Percentiles rank a stretch among this genome's conserved stretches.
Evolutionary conservation across 176 grass and related monocot genomes (phyloP).

Genomic region (Bolboschoenus planiculmis): DNA sequence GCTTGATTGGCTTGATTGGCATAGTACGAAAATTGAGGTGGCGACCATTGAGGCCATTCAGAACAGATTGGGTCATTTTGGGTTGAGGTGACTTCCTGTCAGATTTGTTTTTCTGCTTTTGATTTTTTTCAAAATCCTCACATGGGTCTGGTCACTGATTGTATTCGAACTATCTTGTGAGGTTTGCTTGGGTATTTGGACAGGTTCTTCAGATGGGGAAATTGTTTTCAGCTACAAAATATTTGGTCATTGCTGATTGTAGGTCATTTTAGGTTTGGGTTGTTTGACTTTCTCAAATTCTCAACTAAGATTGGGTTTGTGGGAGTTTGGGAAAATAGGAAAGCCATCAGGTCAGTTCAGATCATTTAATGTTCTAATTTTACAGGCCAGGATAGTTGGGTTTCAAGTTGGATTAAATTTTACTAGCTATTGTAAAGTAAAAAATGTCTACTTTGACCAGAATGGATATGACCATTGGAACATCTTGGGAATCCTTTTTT

Average conservation of each 20-base stretch:
- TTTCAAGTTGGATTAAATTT: background rate
- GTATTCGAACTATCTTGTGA: background rate
- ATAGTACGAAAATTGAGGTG: background rate
- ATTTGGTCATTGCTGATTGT: background rate
- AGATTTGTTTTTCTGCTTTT: background rate
- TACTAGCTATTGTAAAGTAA: background rate
- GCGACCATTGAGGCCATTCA: conserved; percentile 5
- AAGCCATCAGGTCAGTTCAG: background rate
- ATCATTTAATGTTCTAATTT: conserved; percentile 9
- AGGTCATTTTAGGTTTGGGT: background rate
- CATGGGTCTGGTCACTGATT: background rate
- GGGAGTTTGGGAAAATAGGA: background rate
- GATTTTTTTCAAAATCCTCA: background rate
- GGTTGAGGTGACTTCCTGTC: background rate
- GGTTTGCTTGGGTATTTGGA: background rate
- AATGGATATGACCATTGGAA: conserved; percentile 4
- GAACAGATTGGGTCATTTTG: background rate
- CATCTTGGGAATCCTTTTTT: conserved; percentile 9
- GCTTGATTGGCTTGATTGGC: background rate
- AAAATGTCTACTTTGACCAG: background rate
- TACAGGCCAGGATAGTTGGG: background rate
- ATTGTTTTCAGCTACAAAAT: background rate
- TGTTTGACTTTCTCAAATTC: background rate
- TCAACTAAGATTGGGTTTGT: background rate
- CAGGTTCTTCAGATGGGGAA: background rate